phyloP scores from a whole-genome alignment of 2,329 filamentous ascomycete genomes.

The Tolypocladium amazonense region DNA sequence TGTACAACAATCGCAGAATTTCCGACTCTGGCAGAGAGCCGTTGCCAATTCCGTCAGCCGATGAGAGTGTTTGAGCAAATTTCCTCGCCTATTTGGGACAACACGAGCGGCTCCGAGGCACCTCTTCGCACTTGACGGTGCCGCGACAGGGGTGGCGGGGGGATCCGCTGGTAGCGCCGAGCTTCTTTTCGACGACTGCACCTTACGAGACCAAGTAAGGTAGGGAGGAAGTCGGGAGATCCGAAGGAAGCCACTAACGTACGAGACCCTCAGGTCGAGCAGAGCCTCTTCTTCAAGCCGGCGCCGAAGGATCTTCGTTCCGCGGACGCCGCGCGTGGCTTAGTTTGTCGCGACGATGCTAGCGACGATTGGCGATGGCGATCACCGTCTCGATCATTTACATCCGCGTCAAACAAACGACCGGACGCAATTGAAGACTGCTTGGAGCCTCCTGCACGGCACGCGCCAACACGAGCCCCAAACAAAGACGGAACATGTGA shows the following conservation, averaged over 20 bases:
- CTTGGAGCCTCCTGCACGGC: neutral
- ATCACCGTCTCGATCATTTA: no score
- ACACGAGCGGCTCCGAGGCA: neutral
- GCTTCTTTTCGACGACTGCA: neutral
- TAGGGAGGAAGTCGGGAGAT: no score
- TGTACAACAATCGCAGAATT: neutral
- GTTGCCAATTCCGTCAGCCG: neutral
- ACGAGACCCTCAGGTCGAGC: no score
- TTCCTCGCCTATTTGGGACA: neutral
- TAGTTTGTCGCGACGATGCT: neutral
- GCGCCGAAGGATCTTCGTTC: neutral
- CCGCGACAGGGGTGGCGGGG: neutral
- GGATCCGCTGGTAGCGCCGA: neutral
- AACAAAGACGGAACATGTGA: neutral
- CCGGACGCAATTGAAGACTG: neutral
- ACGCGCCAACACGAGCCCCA: no score
- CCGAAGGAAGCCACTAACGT: no score
- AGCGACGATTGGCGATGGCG: no score
- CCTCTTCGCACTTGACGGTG: neutral
- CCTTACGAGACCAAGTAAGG: no score
- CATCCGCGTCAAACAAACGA: no score
- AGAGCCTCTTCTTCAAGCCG: neutral
- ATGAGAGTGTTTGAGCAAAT: constrained; percentile 10
- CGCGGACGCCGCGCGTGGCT: neutral
- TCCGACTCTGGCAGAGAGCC: neutral